phyloP scores from a whole-genome alignment of 805 yeast species.

The Isabelozyma rhagii region DNA sequence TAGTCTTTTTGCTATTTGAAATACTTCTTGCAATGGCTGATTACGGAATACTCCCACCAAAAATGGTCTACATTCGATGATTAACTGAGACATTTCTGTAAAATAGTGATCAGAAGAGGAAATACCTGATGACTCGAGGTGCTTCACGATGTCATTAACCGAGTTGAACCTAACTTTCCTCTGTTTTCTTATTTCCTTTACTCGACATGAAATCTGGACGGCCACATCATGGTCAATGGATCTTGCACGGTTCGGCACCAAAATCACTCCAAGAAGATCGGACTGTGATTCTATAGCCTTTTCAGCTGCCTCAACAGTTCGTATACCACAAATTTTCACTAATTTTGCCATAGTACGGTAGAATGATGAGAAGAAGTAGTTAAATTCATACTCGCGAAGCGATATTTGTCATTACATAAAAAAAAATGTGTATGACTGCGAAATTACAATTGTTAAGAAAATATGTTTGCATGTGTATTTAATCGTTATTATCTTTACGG shows the following conservation, averaged over 20 bases:
- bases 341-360: conserved; percentile 23
- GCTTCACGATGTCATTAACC: conserved; percentile 11
- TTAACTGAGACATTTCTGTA: conserved; percentile 12
- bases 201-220: conserved; percentile 21
- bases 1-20: conserved; percentile 37
- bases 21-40: conserved; percentile 66
- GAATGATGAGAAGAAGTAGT: not conserved
- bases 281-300: conserved; percentile 72
- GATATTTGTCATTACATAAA: too few species aligned
- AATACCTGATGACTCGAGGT: conserved; percentile 10
- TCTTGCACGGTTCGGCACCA: conserved; percentile 80
- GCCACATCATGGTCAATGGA: conserved; percentile 49
- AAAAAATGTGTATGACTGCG: not conserved
- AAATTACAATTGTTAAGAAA: not conserved
- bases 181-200: conserved; percentile 17
- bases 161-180: conserved; percentile 14
- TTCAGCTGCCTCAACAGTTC: conserved; percentile 64
- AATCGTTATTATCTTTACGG: conserved; percentile 27
- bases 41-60: conserved; percentile 90
- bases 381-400: not conserved
- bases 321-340: conserved; percentile 87
- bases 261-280: conserved; percentile 74
- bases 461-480: not conserved
- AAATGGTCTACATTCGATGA: conserved; percentile 53
- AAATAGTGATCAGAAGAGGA: conserved; percentile 26